phyloP scores from a whole-genome alignment of 2,329 filamentous ascomycete genomes.

The Colletotrichum sp. region DNA sequence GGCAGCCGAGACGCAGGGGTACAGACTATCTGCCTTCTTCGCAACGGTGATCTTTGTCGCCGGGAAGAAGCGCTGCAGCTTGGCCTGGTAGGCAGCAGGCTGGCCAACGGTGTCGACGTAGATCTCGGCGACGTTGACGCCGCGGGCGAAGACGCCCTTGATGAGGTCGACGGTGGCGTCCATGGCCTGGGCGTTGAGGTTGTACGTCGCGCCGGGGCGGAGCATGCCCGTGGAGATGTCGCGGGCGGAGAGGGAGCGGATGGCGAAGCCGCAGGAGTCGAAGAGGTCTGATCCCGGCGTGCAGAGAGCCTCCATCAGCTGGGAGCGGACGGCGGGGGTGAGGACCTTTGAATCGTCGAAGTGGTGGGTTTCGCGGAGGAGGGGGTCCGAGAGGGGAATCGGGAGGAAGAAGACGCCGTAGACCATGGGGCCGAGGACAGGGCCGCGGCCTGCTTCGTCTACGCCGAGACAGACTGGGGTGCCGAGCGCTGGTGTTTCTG shows the following conservation, averaged over 20 bases:
- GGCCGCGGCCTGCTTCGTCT: slow-evolving; percentile 92
- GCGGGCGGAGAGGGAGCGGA: slow-evolving; percentile 79
- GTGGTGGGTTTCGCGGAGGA: slow-evolving; percentile 80
- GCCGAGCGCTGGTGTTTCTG: slow-evolving; percentile 27
- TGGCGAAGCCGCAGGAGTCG: slow-evolving; percentile 79
- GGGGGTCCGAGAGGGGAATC: slow-evolving; percentile 68
- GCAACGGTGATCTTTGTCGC: slow-evolving; percentile 76
- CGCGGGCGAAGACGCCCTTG: slow-evolving; percentile 73
- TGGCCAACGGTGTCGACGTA: slow-evolving; percentile 95
- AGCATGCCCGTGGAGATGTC: slow-evolving; percentile 85
- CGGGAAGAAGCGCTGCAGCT: slow-evolving; percentile 84
- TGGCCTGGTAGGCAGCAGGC: slow-evolving; percentile 82
- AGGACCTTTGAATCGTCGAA: slow-evolving; percentile 97
- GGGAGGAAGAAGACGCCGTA: slow-evolving; percentile 80
- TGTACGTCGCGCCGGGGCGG: slow-evolving; percentile 70
- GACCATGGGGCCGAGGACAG: slow-evolving; percentile 85
- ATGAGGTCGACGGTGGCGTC: slow-evolving; percentile 89
- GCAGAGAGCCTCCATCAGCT: slow-evolving; percentile 75
- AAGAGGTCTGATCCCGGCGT: slow-evolving; percentile 58
- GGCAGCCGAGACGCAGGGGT: slow-evolving; percentile 91
- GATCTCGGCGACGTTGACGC: slow-evolving; percentile 85
- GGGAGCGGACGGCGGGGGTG: slow-evolving; percentile 77
- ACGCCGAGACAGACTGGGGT: slow-evolving; percentile 77
- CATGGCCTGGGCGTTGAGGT: slow-evolving; percentile 95
- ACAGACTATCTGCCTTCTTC: slow-evolving; percentile 92